Conservation (phyloP, 176 grass and related monocot species). For the Tuctoria greenei region DNA sequence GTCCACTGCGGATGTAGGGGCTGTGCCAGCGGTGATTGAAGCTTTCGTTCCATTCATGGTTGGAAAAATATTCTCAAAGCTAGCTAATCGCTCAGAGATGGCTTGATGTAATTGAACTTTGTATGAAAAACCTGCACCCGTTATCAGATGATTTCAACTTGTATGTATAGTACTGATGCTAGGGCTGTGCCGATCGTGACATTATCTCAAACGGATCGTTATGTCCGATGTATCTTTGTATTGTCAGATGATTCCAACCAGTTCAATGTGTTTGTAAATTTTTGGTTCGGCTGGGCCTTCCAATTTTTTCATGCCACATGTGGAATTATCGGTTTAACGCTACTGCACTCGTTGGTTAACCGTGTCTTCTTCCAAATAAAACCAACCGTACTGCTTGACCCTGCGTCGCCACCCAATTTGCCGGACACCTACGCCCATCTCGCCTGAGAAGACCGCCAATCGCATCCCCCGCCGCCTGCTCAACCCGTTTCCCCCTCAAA, state of each 20-base stretch:
- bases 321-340: neutral
- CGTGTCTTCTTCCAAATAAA: neutral
- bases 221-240: neutral
- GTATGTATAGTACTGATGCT: neutral
- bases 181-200: neutral
- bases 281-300: neutral
- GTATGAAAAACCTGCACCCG: neutral
- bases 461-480: neutral
- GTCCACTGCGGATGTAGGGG: constrained; percentile 78
- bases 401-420: neutral
- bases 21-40: constrained; percentile 80
- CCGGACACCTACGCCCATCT: neutral
- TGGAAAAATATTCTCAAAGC: neutral
- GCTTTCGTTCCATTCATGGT: neutral
- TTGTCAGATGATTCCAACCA: neutral
- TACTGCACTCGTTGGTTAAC: neutral
- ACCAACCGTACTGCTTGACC: neutral
- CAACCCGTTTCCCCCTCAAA: neutral
- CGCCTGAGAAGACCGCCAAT: neutral
- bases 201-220: neutral
- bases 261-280: neutral
- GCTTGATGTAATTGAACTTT: neutral
- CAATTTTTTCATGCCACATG: neutral
- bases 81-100: neutral
- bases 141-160: neutral